Evolutionary conservation across 768 basidiomycete species (phyloP).

Genomic region (Hygrocybe punicea): DNA sequence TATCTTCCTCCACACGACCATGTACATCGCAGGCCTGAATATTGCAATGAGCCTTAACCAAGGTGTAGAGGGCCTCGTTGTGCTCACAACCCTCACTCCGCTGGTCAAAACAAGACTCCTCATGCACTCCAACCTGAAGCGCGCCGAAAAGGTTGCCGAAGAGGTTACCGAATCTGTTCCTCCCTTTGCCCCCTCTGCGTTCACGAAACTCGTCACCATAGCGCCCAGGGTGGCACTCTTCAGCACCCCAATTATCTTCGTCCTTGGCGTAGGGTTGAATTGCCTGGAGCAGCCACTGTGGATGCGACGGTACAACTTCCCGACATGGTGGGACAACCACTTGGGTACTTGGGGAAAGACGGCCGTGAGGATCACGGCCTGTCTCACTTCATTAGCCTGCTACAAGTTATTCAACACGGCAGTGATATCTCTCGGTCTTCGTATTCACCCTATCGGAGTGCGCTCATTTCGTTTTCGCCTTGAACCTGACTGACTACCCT

Average conservation of each 20-base stretch:
- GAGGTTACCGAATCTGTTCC: slow-evolving; percentile 16
- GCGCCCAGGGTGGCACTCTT: slow-evolving; percentile 23
- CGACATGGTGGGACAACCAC: slow-evolving; percentile 11
- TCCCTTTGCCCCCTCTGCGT: slow-evolving; percentile 9
- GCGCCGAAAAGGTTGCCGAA: slow-evolving; percentile 15
- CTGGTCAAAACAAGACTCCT: neutral
- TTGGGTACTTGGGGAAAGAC: slow-evolving; percentile 23
- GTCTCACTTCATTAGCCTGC: slow-evolving; percentile 21
- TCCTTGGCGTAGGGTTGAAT: slow-evolving; percentile 25
- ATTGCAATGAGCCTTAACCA: slow-evolving; percentile 17
- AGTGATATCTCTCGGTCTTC: slow-evolving; percentile 23
- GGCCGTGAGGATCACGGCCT: slow-evolving; percentile 26
- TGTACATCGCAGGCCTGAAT: slow-evolving; percentile 24
- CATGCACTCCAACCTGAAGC: neutral
- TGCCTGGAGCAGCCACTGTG: slow-evolving; percentile 36
- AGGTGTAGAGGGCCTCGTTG: slow-evolving; percentile 21
- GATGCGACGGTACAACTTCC: slow-evolving; percentile 28
- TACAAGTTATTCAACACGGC: slow-evolving; percentile 12
- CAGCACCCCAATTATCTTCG: slow-evolving; percentile 28
- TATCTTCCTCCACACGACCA: neutral
- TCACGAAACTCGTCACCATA: slow-evolving; percentile 28
- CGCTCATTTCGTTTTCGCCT: slow-evolving; percentile 3
- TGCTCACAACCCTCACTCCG: slow-evolving; percentile 3
- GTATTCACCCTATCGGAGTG: slow-evolving; percentile 34
- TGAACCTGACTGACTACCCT: neutral